Base-by-base conservation (phyloP, 2,329 filamentous ascomycete genomes). In the Fusarium newnesense region DNA sequence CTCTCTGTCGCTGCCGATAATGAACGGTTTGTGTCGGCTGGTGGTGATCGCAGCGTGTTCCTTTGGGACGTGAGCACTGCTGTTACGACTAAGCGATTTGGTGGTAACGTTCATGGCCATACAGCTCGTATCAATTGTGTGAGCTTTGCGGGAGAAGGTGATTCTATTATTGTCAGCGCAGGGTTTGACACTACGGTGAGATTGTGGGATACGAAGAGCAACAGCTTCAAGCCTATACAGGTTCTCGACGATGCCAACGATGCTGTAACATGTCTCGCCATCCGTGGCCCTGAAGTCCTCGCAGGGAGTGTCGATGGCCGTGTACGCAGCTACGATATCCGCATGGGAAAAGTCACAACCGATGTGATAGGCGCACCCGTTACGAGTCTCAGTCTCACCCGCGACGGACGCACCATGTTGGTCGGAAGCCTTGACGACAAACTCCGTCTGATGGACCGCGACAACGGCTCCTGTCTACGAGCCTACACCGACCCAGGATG, bases 41-140 rank as follows among this genome's bases (percentile, higher is more conserved):
- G 96, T 75, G 96, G 96, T 67, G 96, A 99, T 84, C 93, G 96
- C 76, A 88, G 89, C 69, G 94, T 97, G 1, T 98, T 98, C 80
- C 87, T 98, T 9, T 98, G 96, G 96, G 96, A 99, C 82, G 96
- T 98, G 1, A 87, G 92, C 52, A 93, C 91, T 6, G 94, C 93
- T 24, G 87, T 89, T 75, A 97, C 96, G 8, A 84, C 93, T 32
- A 89, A 94, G 28, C 88, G 96, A 34, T 96, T 96, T 82, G 87
- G 87, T 24, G 88, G 88, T 28, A 88, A 87, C 65, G 80, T 80
- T 40, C 81, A 87, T 44, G 93, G 92, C 1, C 94, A 96, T 82
- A 87, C 86, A 5, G 89, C 90, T 49, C 86, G 95, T 37, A 87
- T 98, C 62, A 97, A 98, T 80, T 88, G 90, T 50, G 93, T 96